Percentiles rank a stretch among this genome's conserved stretches.
phyloP scores from a whole-genome alignment of 2,329 filamentous ascomycete genomes.

The Rhytidhysteron rufulum region DNA sequence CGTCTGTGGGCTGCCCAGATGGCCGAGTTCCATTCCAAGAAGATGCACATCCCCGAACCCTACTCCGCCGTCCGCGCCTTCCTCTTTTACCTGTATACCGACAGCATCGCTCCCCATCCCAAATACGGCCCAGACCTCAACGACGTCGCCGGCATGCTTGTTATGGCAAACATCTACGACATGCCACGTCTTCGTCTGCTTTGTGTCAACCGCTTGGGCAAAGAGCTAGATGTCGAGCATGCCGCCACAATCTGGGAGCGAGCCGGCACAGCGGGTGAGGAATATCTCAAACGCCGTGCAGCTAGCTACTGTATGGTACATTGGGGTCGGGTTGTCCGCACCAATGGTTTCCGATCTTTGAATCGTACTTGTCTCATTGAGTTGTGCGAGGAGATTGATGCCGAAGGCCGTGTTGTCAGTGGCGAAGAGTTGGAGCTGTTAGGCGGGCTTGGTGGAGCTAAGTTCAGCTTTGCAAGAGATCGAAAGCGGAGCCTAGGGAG shows the following conservation, averaged over 20 bases:
- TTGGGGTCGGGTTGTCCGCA: conserved; percentile 92
- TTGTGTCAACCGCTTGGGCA: conserved; percentile 83
- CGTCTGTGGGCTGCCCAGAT: conserved; percentile 91
- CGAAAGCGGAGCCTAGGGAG: conserved; percentile 42
- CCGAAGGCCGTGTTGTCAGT: conserved; percentile 83
- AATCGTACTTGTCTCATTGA: conserved; percentile 79
- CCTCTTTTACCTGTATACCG: conserved; percentile 93
- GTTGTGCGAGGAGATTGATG: conserved; percentile 88
- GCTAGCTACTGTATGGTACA: conserved; percentile 86
- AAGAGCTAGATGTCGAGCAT: conserved; percentile 90
- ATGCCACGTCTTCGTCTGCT: conserved; percentile 88
- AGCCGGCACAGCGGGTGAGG: conserved; percentile 82
- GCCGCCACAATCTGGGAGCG: conserved; percentile 96
- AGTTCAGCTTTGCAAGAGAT: conserved; percentile 37
- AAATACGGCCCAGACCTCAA: conserved; percentile 58
- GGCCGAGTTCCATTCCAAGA: conserved; percentile 94
- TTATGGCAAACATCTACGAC: conserved; percentile 98
- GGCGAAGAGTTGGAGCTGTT: conserved; percentile 75
- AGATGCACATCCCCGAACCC: conserved; percentile 96
- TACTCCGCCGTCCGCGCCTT: conserved; percentile 94
- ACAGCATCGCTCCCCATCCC: conserved; percentile 63
- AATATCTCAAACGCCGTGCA: conserved; percentile 87
- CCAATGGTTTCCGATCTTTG: conserved; percentile 77
- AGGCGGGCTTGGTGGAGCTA: conserved; percentile 50
- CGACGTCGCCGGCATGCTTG: conserved; percentile 88